Evolutionary conservation across 202 grass and related monocot genomes (phyloP), one percentile per base, ranked within the genome.

Genomic region (Panicum hallii): DNA sequence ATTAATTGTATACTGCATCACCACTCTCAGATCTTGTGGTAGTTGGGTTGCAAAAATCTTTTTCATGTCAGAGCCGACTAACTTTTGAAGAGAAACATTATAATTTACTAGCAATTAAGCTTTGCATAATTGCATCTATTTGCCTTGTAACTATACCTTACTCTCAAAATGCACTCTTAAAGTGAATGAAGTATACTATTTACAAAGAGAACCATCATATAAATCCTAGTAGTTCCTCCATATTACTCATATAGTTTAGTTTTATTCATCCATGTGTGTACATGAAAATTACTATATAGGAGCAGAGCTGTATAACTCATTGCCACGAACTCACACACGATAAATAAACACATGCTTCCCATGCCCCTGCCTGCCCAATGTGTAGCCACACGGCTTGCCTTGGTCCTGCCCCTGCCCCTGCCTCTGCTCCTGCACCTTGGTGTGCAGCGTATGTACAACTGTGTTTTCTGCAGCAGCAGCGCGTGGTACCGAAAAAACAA

Each of bases 311-410:
- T 19, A 10, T n/a, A 58, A 23, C 44, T 50, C n/a, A 34, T 75
- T 17, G 87, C 75, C 82, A 63, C 87, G 36, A 38, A 38, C 36
- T 4, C 36, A 4, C 36, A 3, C 36, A 4, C 36, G 50, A 75
- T 89, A 67, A 88, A 75, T 89, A 67, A 88, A 49, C 75, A 69
- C 87, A 75, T 84, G 87, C 69, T 52, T 67, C 9, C 17, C 17
- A 14, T 14, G n/a, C 58, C 22, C 30, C 58, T 62, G 79, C 62
- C 7, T 61, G 14, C 62, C 17, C 41, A 76, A 75, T 61, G 63
- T 32, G 8, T 52, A 62, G 14, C 17, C 65, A 67, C 36, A 42
- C 56, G 11, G 20, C 13, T 28, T 87, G 79, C 63, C 60, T 32
- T 63, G 60, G 60, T 32, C 22, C 57, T 61, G 42, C 40, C 7